Percentiles rank a stretch among this genome's conserved stretches.
These are phyloP conservation scores for Phaseolus lunatus DNA, from an alignment of 306 rosid species.

Conservation along the genomic window DNA sequence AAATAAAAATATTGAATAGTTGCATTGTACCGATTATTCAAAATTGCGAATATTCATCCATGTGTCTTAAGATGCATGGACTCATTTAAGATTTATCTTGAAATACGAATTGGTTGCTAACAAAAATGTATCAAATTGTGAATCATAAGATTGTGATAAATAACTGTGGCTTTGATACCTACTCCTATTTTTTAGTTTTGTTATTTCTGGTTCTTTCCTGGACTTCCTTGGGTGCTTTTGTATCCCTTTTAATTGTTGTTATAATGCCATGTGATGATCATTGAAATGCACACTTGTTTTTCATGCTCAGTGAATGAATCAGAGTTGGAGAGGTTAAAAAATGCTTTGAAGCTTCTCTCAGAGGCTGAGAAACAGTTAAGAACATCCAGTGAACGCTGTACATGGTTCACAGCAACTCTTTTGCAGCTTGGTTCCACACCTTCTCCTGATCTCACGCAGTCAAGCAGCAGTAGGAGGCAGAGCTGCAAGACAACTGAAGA, in stretches of 20 bases:
- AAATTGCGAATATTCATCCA: no score
- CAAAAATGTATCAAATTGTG: no score
- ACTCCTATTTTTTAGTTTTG: neutral
- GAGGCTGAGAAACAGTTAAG: conserved; percentile 96
- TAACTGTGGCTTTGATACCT: no score
- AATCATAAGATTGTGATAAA: no score
- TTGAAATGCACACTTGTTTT: conserved; percentile 49
- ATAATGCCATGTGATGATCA: conserved; percentile 4
- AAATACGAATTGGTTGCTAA: no score
- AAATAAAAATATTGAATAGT: no score
- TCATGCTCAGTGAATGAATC: conserved; percentile 76
- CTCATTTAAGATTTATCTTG: no score
- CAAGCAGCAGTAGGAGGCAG: conserved; percentile 89
- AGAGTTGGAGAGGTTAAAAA: conserved; percentile 88
- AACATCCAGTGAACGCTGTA: conserved; percentile 92
- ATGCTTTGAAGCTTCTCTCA: conserved; percentile 95
- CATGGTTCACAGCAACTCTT: conserved; percentile 97
- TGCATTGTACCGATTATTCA: no score
- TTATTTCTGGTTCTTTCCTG: neutral
- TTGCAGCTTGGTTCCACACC: conserved; percentile 91
- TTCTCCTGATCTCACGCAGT: conserved; percentile 78
- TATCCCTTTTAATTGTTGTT: neutral
- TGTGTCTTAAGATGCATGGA: no score
- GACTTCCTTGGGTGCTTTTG: neutral
- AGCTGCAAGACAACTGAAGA: conserved; percentile 80